A percentile compares a stretch with the other conserved stretches of the same genome.
Conservation (phyloP, 2,329 filamentous ascomycete genomes). For the Cryphonectria naterciae region DNA sequence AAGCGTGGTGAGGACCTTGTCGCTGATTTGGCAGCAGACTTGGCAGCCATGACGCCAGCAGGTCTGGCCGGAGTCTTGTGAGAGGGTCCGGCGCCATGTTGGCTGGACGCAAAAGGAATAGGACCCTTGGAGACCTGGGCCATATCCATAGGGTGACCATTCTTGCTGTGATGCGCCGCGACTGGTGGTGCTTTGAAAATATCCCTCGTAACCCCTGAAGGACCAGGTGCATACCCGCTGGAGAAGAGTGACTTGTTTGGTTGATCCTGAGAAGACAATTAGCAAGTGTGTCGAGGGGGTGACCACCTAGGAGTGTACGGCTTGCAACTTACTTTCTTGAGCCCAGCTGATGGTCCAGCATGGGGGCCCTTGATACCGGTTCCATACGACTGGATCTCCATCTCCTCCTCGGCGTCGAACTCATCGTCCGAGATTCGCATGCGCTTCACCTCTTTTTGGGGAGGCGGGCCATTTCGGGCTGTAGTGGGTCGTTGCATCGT, state of each 20-base stretch:
- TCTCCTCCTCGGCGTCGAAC: conserved; percentile 60
- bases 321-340: conserved; percentile 64
- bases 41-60: conserved; percentile 48
- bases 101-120: conserved; percentile 82
- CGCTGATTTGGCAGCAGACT: conserved; percentile 64
- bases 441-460: conserved; percentile 77
- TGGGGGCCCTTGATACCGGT: conserved; percentile 76
- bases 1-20: conserved; percentile 79
- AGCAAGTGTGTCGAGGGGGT: conserved; percentile 40
- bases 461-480: conserved; percentile 60
- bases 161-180: conserved; percentile 69
- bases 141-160: conserved; percentile 76
- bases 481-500: conserved; percentile 51
- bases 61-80: conserved; percentile 73
- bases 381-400: conserved; percentile 61
- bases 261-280: conserved; percentile 53
- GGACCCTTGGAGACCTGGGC: conserved; percentile 85
- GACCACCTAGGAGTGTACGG: neutral
- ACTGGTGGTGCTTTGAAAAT: conserved; percentile 70
- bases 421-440: conserved; percentile 79
- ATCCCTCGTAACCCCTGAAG: conserved; percentile 57
- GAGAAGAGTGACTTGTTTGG: conserved; percentile 63
- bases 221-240: conserved; percentile 63
- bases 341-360: conserved; percentile 75
- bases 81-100: conserved; percentile 56